These are phyloP conservation scores for Metarhizium album DNA, from an alignment of 2,329 filamentous ascomycete genomes.

Conservation along the genomic window DNA sequence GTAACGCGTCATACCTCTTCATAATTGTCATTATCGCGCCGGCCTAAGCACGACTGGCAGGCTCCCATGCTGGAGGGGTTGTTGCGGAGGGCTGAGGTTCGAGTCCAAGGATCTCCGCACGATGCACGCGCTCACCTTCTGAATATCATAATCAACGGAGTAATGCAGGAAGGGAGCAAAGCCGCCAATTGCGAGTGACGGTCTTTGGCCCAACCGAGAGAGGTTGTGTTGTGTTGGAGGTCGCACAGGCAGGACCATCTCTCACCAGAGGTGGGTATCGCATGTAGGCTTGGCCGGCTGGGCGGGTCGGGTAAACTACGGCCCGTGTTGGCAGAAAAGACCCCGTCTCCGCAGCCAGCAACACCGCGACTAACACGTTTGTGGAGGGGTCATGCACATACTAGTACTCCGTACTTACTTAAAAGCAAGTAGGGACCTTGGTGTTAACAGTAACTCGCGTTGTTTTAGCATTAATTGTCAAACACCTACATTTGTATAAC, in stretches of 20 bases:
- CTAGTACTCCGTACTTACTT: too few relatives aligned
- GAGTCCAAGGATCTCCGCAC: background rate
- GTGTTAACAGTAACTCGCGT: too few relatives aligned
- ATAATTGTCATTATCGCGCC: constrained; percentile 36
- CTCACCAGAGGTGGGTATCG: background rate
- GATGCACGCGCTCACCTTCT: background rate
- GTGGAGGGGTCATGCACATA: too few relatives aligned
- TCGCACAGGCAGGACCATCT: background rate
- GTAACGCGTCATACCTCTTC: constrained; percentile 41
- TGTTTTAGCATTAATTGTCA: background rate
- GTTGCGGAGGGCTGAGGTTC: background rate
- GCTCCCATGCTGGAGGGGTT: constrained; percentile 37
- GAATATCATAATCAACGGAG: background rate
- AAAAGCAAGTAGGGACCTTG: too few relatives aligned
- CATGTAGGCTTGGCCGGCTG: too few relatives aligned
- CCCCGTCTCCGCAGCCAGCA: too few relatives aligned
- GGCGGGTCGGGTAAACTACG: background rate
- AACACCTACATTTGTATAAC: too few relatives aligned
- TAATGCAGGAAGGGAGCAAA: background rate
- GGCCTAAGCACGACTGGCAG: constrained; percentile 50
- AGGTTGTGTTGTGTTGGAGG: background rate
- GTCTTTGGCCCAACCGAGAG: background rate
- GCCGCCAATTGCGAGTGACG: background rate
- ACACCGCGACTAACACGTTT: too few relatives aligned
- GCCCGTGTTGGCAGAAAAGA: background rate